These are phyloP conservation scores for Rhytidhysteron rufulum DNA, from an alignment of 2,329 filamentous ascomycete genomes.

Conservation along the genomic window DNA sequence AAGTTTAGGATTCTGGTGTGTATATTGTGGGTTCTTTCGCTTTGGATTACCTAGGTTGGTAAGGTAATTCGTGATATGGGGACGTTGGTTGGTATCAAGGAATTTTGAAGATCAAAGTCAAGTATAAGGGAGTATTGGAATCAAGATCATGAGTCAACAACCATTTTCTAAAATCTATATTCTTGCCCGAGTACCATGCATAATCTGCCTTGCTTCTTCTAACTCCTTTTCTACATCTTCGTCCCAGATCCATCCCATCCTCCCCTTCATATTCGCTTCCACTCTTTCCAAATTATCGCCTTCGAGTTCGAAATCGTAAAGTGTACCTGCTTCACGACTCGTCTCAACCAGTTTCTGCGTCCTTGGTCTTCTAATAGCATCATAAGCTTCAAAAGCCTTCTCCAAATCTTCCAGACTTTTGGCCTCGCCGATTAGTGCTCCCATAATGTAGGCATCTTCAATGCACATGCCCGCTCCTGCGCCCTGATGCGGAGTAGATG, in stretches of 20 bases:
- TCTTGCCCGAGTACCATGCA: not conserved
- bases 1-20: too few relatives aligned
- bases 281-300: constrained; percentile 22
- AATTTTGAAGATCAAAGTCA: not conserved
- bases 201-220: constrained; percentile 8
- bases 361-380: constrained; percentile 35
- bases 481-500: constrained; percentile 50
- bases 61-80: too few relatives aligned
- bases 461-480: constrained; percentile 54
- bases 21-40: too few relatives aligned
- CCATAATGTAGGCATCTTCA: constrained; percentile 50
- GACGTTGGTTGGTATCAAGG: too few relatives aligned
- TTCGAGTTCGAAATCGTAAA: constrained; percentile 23
- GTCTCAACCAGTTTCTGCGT: constrained; percentile 38
- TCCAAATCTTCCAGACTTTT: constrained; percentile 13
- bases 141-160: too few relatives aligned
- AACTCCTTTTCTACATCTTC: constrained; percentile 19
- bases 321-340: constrained; percentile 35
- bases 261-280: constrained; percentile 12
- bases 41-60: too few relatives aligned
- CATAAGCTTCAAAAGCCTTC: constrained; percentile 36
- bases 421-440: constrained; percentile 30
- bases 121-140: not conserved
- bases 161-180: too few relatives aligned
- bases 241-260: constrained; percentile 25